Evolutionary conservation across 2,329 filamentous ascomycete genomes (phyloP).

Genomic region (Colletotrichum scovillei): DNA sequence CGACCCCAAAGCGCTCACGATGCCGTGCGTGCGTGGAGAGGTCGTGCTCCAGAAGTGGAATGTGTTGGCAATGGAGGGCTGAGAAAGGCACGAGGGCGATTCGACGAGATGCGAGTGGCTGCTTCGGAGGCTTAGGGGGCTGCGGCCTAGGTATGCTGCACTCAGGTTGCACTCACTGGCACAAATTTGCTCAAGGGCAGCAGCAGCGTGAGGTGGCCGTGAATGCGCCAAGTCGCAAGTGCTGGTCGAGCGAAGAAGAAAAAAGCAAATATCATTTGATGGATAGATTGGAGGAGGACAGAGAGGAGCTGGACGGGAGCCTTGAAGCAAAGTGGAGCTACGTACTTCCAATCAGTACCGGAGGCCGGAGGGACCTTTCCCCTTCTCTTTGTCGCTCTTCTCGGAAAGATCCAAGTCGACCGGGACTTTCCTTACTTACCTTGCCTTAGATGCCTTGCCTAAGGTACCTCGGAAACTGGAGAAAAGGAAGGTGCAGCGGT

Average conservation of each 20-base stretch:
- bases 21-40: not conserved
- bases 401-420: no score
- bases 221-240: not conserved
- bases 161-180: not conserved
- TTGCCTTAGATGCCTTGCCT: not conserved
- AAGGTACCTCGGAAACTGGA: not conserved
- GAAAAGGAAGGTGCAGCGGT: not conserved
- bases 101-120: not conserved
- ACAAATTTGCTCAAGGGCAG: no score
- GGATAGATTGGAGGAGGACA: not conserved
- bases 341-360: not conserved
- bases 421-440: no score
- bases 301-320: not conserved
- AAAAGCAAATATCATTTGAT: slow-evolving; percentile 22
- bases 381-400: no score
- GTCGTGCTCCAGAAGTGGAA: not conserved
- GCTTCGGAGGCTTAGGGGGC: not conserved
- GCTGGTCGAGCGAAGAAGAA: slow-evolving; percentile 1
- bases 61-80: not conserved
- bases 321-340: not conserved
- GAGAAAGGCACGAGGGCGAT: not conserved
- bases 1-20: not conserved
- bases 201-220: not conserved
- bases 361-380: not conserved
- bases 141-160: not conserved